Evolutionary conservation across 208 protist species (phyloP), one percentile per base, ranked within the genome.

Genomic region (Trichomonas vaginalis): DNA sequence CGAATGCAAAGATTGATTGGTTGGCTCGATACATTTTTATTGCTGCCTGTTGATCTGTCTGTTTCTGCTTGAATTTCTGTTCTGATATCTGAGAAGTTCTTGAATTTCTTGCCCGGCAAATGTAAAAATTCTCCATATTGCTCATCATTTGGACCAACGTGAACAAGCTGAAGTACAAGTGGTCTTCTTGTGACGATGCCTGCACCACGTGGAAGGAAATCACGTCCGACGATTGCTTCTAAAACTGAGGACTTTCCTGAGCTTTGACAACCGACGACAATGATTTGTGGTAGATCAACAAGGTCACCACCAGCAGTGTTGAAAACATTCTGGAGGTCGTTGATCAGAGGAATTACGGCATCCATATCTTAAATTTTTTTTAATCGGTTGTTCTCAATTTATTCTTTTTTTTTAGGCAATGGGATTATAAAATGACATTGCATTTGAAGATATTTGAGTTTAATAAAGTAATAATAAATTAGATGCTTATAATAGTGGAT

Each of bases 181-280:
- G 99, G 99, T 96, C 99, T 98, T 46, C 99, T 97, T 0, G 99
- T 99, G 79, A 99, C 98, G 96, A 99, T 99, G 83, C 99, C 99
- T 40, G 98, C 98, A 37, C 99, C 99, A 96, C 99, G 98, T 8
- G 99, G 99, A 12, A 99, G 97, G 96, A 99, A 99, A 96, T 99
- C 99, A 90, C 98, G 97, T 0, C 99, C 99, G 0, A 99, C 99
- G 95, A 99, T 98, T 70, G 98, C 98, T 97, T 99, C 99, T 23
- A 99, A 97, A 51, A 99, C 99, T 23, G 96, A 97, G 0, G 95
- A 96, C 95, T 97, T 97, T 35, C 96, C 96, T 47, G 95, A 95
- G 21, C 80, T 96, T 95, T 97, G 96, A 21, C 49, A 96, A 17
- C 96, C 96, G 46, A 97, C 95, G 37, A 97, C 96, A 32, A 96